Base-by-base conservation (phyloP, 208 protist species). In the Tritrichomonas foetus region DNA sequence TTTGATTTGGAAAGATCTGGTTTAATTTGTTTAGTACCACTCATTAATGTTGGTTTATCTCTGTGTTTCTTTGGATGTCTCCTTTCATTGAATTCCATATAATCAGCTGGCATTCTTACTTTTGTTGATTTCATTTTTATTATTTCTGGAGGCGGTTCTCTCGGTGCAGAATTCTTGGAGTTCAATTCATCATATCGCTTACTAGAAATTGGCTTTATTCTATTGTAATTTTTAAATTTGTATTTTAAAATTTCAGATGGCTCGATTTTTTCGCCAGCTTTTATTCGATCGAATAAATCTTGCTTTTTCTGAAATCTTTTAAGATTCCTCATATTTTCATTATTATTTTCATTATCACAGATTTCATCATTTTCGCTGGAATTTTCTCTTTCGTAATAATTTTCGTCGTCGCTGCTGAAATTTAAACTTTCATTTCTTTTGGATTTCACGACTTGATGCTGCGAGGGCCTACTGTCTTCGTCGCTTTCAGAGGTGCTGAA, bases 181-280 rank as follows among this genome's bases (percentile, higher is more conserved):
- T 89, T 89, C 30, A 89, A 61, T 33, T 89, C 41, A 14, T 89
- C 78, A 89, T 89, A 89, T 39, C 14, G 22, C 39, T 89, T 89
- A 33, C 20, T 3, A 9, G 44, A 44, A 55, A 89, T 89, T 53
- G 78, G 78, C 2, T 25, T 41, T 5, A 89, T 47, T 5, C 57
- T 57, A 57, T 89, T 47, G 30, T 61, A 89, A 61, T 89, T 89
- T 41, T 82, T 82, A 20, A 47, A 82, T 82, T 82, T 82, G 41
- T 47, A 82, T 16, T 16, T 50, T 3, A 82, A 41, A 16, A 49
- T 50, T 2, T 82, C 74, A 14, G 3, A n/a, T 39, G 74, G 33
- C n/a, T 33, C 47, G 8, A 49, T 82, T 11, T 50, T 50, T 47
- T 61, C 16, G 5, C 11, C 5, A 61, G 53, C 16, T 61, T 61